Conservation (phyloP, 768 basidiomycete genomes). For the Pleurotus cornucopiae region DNA sequence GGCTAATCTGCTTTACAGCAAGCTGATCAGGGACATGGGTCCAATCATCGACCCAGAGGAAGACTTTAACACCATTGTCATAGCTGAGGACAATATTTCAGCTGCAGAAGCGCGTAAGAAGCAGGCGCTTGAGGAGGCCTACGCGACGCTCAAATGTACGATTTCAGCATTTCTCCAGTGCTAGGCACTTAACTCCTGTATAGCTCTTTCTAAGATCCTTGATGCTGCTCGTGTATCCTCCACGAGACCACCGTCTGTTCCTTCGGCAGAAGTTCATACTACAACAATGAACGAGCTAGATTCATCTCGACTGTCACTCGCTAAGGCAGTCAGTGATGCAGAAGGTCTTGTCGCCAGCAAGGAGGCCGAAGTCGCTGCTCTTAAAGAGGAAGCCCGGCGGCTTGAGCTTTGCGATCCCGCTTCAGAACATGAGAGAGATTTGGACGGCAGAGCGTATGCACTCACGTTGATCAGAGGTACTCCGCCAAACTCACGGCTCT, state of each 20-base stretch:
- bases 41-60: constrained; percentile 76
- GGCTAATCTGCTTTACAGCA: constrained; percentile 24
- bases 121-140: constrained; percentile 66
- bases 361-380: constrained; percentile 63
- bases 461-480: no score
- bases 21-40: constrained; percentile 65
- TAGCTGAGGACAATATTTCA: constrained; percentile 67
- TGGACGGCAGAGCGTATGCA: constrained; percentile 66
- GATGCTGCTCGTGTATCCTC: constrained; percentile 72
- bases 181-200: background rate
- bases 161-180: background rate
- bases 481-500: background rate
- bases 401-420: constrained; percentile 73
- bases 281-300: constrained; percentile 64
- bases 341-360: constrained; percentile 62
- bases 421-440: constrained; percentile 61
- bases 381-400: constrained; percentile 59
- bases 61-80: constrained; percentile 72
- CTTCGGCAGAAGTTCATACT: constrained; percentile 59
- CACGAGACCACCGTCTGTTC: constrained; percentile 64
- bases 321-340: constrained; percentile 71
- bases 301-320: constrained; percentile 54
- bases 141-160: constrained; percentile 59
- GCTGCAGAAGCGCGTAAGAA: constrained; percentile 51
- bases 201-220: constrained; percentile 60